Percentiles rank a stretch among this genome's conserved stretches.
phyloP scores from a whole-genome alignment of 2,329 filamentous ascomycete genomes.

The Fusarium transvaalense region DNA sequence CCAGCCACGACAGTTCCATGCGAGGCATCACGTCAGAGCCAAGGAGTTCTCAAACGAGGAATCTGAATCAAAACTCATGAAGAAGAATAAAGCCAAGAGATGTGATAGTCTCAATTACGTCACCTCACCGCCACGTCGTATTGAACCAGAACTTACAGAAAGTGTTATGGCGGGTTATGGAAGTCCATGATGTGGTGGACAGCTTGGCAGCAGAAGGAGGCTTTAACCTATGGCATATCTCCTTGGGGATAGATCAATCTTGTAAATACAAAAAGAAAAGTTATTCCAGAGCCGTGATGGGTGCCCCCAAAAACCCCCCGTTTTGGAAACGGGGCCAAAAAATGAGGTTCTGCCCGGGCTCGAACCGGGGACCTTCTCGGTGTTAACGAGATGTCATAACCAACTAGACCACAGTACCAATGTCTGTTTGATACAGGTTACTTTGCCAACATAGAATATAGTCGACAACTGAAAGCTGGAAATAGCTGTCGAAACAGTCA shows the following conservation, averaged over 20 bases:
- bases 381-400: conserved; percentile 2
- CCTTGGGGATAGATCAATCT: too few relatives aligned
- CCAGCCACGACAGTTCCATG: neutral
- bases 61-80: neutral
- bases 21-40: neutral
- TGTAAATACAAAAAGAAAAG: too few relatives aligned
- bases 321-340: neutral
- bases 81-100: neutral
- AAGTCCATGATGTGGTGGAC: too few relatives aligned
- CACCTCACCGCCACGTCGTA: neutral
- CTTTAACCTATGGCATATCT: too few relatives aligned
- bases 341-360: neutral
- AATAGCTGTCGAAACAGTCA: too few relatives aligned
- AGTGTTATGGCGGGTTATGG: neutral
- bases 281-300: too few relatives aligned
- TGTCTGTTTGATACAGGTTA: neutral
- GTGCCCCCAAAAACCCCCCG: too few relatives aligned
- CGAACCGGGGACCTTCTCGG: conserved; percentile 1
- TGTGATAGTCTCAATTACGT: neutral
- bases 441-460: too few relatives aligned
- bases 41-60: neutral
- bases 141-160: fast-evolving
- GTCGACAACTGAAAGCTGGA: too few relatives aligned
- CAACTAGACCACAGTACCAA: conserved; percentile 1
- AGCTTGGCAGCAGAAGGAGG: too few relatives aligned